Evolutionary conservation across 345 rosid genomes (phyloP), one percentile per base, ranked within the genome.

Genomic region (Stellera chamaejasme): DNA sequence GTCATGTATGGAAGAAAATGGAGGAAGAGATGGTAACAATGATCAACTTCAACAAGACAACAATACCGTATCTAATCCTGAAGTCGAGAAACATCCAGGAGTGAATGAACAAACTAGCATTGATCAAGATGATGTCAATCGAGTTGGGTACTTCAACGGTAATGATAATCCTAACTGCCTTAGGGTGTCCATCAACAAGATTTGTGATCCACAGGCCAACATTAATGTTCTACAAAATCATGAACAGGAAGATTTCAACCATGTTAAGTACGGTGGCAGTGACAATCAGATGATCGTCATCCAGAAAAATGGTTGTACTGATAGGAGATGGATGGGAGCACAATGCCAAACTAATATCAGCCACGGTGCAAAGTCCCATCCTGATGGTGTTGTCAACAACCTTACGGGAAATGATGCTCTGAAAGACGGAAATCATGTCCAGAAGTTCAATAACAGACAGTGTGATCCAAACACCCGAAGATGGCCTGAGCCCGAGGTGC

Each of bases 401-500:
- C 39, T 32, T 8, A 32, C 5, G 39, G 39, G 39, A 2, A 32
- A 32, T 32, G 39, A 32, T 32, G 39, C 39, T 5, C 39, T 32
- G 39, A 32, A 32, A 32, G 39, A 32, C 39, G 9, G 39, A 3
- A 45, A 44, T 52, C 52, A 45, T 44, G 50, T 50, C 27, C 15
- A 50, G 16, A 14, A 28, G 12, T 51, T 52, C 0, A 15, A 6
- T 5, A 43, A 54, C 28, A 43, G 16, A 27, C 52, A 45, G 12
- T 43, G 42, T 52, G 65, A 68, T 63, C 42, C 55, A 32, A 68
- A 60, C 46, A 76, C 71, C 43, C 71, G 58, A 69, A 84, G 86
- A 68, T 88, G 96, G 96, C 83, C 85, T 13, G 86, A 71, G 14
- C 77, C 80, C 60, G 97, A 89, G 75, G 87, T 77, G 50, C 84